phyloP scores from a whole-genome alignment of 768 basidiomycete genomes.

The Phylloporus scabripes region DNA sequence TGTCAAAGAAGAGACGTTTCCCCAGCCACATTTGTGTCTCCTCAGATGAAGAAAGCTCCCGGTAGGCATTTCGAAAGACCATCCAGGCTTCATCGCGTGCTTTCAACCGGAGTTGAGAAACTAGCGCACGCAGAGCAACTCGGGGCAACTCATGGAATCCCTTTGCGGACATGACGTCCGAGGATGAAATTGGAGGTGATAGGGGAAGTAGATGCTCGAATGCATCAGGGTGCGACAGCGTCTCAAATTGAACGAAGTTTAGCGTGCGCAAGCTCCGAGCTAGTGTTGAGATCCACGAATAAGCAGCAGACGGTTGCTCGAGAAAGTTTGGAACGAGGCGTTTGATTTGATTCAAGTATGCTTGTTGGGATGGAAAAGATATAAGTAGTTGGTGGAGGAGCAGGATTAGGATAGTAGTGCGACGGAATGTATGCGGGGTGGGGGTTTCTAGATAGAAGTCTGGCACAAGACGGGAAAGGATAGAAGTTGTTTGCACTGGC shows the following conservation, averaged over 20 bases:
- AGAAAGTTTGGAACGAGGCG: conserved; percentile 31
- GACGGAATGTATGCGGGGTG: conserved; percentile 18
- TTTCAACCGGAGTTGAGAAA: conserved; percentile 46
- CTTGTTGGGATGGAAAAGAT: conserved; percentile 59
- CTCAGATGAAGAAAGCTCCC: conserved; percentile 44
- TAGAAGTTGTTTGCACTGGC: conserved; percentile 54
- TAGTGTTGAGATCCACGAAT: conserved; percentile 49
- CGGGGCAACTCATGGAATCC: conserved; percentile 24
- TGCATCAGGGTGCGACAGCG: conserved; percentile 33
- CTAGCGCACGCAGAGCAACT: conserved; percentile 41
- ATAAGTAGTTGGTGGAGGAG: conserved; percentile 54
- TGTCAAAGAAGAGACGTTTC: conserved; percentile 43
- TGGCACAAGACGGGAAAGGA: conserved; percentile 56
- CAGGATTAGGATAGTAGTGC: conserved; percentile 40
- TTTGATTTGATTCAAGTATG: conserved; percentile 34
- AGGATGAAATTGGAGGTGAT: conserved; percentile 2
- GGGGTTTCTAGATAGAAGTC: conserved; percentile 34
- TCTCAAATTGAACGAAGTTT: conserved; percentile 51
- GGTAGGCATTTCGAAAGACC: conserved; percentile 56
- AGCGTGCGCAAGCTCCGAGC: conserved; percentile 46
- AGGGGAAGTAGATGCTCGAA: conserved; percentile 21
- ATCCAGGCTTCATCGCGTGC: conserved; percentile 53
- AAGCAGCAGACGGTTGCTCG: conserved; percentile 30
- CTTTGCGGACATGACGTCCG: background rate
- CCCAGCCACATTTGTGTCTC: conserved; percentile 45